Percentiles rank a stretch among this genome's conserved stretches.
These are phyloP conservation scores for Solanum etuberosum DNA, from an alignment of 257 asterid species.

Conservation along the genomic window DNA sequence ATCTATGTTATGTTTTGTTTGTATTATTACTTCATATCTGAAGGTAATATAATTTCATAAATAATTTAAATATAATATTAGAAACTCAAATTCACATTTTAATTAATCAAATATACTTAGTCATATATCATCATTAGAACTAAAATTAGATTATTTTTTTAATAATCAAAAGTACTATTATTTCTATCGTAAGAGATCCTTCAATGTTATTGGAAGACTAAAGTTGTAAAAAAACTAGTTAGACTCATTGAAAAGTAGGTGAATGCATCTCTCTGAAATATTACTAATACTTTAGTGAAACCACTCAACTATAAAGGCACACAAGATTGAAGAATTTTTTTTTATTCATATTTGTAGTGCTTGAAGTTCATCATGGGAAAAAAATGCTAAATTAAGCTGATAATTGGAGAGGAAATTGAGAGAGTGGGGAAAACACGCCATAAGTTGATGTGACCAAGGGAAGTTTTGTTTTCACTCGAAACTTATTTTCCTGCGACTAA, in stretches of 20 bases:
- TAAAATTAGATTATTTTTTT: neutral
- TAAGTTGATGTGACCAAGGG: neutral
- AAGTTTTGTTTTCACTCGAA: no score
- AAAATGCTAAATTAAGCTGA: neutral
- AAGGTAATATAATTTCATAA: neutral
- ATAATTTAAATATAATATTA: neutral
- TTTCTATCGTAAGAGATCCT: neutral
- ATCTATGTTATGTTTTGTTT: neutral
- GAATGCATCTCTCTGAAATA: neutral
- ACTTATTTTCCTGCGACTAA: neutral
- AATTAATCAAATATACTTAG: neutral
- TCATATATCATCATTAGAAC: neutral
- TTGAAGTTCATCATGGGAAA: neutral
- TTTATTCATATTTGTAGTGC: neutral
- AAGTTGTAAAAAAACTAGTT: neutral
- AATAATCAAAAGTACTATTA: neutral
- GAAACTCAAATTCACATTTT: neutral
- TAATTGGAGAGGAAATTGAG: neutral
- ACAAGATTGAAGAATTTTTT: neutral
- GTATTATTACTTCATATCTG: neutral
- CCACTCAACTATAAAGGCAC: neutral
- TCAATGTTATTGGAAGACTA: neutral
- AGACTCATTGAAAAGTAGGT: neutral
- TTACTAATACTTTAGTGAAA: neutral
- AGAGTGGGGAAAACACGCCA: neutral